These are phyloP conservation scores for Saxispiralis lemnorum DNA, from an alignment of 495 filamentous ascomycete species.

Conservation along the genomic window DNA sequence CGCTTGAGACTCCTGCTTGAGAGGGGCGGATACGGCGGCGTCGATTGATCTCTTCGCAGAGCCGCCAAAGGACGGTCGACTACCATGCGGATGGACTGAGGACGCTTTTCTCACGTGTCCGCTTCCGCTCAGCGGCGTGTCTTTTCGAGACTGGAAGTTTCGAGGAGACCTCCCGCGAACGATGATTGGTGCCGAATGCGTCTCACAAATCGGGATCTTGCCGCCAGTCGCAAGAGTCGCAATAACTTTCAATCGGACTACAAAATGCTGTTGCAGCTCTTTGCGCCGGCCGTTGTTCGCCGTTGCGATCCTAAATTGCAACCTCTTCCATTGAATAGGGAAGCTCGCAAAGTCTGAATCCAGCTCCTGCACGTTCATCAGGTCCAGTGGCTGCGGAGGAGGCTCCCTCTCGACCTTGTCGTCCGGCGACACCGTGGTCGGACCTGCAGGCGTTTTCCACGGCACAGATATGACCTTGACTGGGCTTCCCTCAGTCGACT, in stretches of 20 bases:
- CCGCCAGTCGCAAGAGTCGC: slow-evolving; percentile 41
- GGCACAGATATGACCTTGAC: slow-evolving; percentile 87
- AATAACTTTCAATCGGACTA: slow-evolving; percentile 44
- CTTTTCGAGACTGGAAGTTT: slow-evolving; percentile 51
- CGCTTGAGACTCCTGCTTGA: slow-evolving; percentile 15
- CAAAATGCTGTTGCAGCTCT: slow-evolving; percentile 53
- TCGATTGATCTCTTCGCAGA: slow-evolving; percentile 14
- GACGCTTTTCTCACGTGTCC: slow-evolving; percentile 21
- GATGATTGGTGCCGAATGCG: slow-evolving; percentile 48
- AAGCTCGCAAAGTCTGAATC: slow-evolving; percentile 64
- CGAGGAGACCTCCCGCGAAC: slow-evolving; percentile 49
- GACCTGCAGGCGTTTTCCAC: slow-evolving; percentile 68
- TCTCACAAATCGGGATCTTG: slow-evolving; percentile 41
- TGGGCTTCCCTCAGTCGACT: slow-evolving; percentile 72
- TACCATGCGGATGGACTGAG: slow-evolving; percentile 21
- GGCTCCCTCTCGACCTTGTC: slow-evolving; percentile 51
- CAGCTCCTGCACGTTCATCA: slow-evolving; percentile 55
- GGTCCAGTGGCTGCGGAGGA: slow-evolving; percentile 52
- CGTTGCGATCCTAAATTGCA: slow-evolving; percentile 85
- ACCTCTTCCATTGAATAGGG: slow-evolving; percentile 72
- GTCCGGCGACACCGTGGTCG: slow-evolving; percentile 34
- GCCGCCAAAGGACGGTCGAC: slow-evolving; percentile 33
- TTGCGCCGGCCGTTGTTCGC: slow-evolving; percentile 65
- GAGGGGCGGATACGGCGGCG: slow-evolving; percentile 5
- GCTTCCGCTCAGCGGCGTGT: slow-evolving; percentile 40